Percentiles rank a stretch among this genome's conserved stretches.
Conservation (phyloP, 1,284 basidiomycete genomes). For the Fomitiporia mediterranea region DNA sequence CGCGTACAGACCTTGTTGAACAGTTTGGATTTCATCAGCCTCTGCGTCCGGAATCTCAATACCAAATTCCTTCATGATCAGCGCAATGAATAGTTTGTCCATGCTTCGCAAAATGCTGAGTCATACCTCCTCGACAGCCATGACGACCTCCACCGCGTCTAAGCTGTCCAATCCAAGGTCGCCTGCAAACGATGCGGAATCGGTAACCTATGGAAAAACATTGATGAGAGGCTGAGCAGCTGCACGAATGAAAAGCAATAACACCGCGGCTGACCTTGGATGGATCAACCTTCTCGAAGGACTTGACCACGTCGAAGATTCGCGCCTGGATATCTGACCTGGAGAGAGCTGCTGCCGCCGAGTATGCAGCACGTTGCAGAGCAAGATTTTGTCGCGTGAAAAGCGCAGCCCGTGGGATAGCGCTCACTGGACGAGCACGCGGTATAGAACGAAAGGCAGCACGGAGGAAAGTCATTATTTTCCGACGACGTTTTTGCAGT, state of each 20-base stretch:
- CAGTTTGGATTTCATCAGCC: constrained; percentile 96
- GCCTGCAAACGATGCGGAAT: constrained; percentile 72
- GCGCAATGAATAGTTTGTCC: constrained; percentile 6
- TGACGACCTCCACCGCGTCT: constrained; percentile 97
- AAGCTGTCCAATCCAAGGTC: constrained; percentile 96
- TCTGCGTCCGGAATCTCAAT: constrained; percentile 97
- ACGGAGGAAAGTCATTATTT: constrained; percentile 40
- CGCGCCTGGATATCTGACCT: constrained; percentile 77
- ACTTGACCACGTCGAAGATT: constrained; percentile 86
- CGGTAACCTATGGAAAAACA: constrained; percentile 54
- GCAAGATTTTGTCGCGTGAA: constrained; percentile 27
- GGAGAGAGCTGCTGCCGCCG: constrained; percentile 70
- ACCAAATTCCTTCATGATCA: constrained; percentile 61
- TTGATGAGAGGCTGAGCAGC: constrained; percentile 1
- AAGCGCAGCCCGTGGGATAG: not conserved
- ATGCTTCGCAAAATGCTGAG: not conserved
- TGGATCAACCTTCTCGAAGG: constrained; percentile 92
- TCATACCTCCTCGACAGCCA: constrained; percentile 97
- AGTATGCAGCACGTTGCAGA: constrained; percentile 57
- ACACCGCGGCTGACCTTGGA: constrained; percentile 59
- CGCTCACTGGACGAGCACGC: constrained; percentile 18
- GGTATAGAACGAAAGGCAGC: constrained; percentile 34
- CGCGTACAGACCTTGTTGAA: constrained; percentile 74
- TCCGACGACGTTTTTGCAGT: constrained; percentile 1
- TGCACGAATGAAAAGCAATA: not conserved